A percentile compares a stretch with the other conserved stretches of the same genome.
Evolutionary conservation across 768 basidiomycete species (phyloP).

Genomic region (Auricularia cornea): DNA sequence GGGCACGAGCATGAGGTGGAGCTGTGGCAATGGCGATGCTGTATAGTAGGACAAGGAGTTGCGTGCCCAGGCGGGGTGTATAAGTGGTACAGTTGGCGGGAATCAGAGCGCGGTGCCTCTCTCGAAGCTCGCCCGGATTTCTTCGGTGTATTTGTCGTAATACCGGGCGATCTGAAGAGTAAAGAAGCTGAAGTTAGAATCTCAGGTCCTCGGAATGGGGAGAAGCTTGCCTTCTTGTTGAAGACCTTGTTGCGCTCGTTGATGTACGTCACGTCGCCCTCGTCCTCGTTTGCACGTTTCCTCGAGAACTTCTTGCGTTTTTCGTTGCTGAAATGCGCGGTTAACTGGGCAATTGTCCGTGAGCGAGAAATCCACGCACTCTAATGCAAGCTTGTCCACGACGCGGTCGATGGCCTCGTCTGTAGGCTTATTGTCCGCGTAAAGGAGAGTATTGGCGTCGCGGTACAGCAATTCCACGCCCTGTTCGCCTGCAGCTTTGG

Average conservation of each 20-base stretch:
- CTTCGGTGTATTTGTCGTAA: conserved; percentile 94
- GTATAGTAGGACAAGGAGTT: no score
- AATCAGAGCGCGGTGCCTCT: conserved; percentile 81
- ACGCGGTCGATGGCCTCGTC: conserved; percentile 95
- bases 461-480: conserved; percentile 81
- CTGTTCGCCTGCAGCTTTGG: conserved; percentile 24
- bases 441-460: conserved; percentile 86
- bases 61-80: background rate
- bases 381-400: conserved; percentile 83
- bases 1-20: conserved; percentile 48
- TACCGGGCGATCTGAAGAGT: conserved; percentile 72
- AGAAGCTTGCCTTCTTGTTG: conserved; percentile 76
- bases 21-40: background rate
- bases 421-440: conserved; percentile 90
- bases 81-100: background rate
- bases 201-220: no score
- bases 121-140: conserved; percentile 96
- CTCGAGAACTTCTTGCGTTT: conserved; percentile 86
- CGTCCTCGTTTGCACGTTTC: conserved; percentile 83
- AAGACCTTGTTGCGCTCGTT: conserved; percentile 97
- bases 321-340: conserved; percentile 53
- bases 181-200: no score
- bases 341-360: background rate
- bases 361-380: conserved; percentile 47
- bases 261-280: conserved; percentile 97